Base-by-base conservation (phyloP, 768 basidiomycete species). In the Hydnomerulius pinastri region DNA sequence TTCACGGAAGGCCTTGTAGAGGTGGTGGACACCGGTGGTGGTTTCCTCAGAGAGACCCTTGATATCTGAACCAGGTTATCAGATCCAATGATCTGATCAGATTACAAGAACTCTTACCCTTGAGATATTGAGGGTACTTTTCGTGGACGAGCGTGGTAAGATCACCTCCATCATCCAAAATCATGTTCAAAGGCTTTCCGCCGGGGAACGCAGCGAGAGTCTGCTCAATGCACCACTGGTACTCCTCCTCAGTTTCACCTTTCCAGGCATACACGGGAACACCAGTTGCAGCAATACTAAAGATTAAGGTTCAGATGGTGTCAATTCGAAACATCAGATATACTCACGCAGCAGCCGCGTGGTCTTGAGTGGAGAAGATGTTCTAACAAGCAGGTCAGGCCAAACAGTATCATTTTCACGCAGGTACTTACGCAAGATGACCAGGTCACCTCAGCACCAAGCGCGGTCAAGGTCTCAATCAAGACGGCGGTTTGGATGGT, bases 181-280 rank as follows among this genome's bases (percentile, higher is more conserved):
- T 98, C 95, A 99, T 87, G 85, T 99, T 99, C 65, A 96, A 74
- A 45, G 87, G 67, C 71, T 95, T 76, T 59, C 88, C 88, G 55
- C 76, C 84, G 21, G 86, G 74, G 82, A 99, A 99, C n/a, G 83
- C 90, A 59, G 82, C 71, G 58, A 99, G 71, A 40, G 92, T 90
- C 75, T 99, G 97, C 66, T 98, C 93, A 60, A 99, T 92, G 71
- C 95, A 98, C 97, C 97, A 99, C 58, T 73, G 66, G 75, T 98
- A 98, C 70, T 99, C 97, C 72, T 98, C 97, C 68, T 98, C 97
- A 39, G 95, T 95, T 79, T 99, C 97, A 49, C 97, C 97, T 78
- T 99, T 99, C 97, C 97, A 99, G 35, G 97, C 97, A 66, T 85
- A 99, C 64, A 98, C 97, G 58, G 97, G 97, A 48, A 98, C 91